These are phyloP conservation scores for Xylaria cubensis DNA, from an alignment of 495 filamentous ascomycete species.

Conservation along the genomic window DNA sequence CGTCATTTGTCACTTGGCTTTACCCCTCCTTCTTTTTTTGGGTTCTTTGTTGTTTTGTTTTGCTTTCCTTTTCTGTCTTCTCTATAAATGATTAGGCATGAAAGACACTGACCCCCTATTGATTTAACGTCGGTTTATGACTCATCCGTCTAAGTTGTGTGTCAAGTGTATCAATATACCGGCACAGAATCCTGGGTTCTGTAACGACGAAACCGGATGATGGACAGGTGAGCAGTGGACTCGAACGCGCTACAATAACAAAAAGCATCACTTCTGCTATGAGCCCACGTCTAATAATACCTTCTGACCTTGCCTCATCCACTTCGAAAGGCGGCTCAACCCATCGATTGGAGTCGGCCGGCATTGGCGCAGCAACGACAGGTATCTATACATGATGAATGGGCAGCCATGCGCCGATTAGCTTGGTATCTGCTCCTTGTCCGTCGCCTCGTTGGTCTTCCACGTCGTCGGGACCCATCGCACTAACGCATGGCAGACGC, in stretches of 20 bases:
- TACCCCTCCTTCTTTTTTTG: slow-evolving; percentile 24
- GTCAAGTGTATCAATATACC: background rate
- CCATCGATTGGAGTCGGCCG: slow-evolving; percentile 9
- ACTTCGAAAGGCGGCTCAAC: slow-evolving; percentile 16
- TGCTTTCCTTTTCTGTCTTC: background rate
- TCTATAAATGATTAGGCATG: too few relatives aligned
- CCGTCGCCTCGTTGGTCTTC: slow-evolving; percentile 32
- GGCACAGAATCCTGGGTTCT: background rate
- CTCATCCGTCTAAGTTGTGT: background rate
- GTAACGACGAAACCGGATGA: background rate
- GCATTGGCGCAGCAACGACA: slow-evolving; percentile 17
- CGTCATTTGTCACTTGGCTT: slow-evolving; percentile 4
- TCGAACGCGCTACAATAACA: background rate
- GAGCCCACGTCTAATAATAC: background rate
- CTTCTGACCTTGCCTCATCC: slow-evolving; percentile 24
- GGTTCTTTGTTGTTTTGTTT: background rate
- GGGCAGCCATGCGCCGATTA: slow-evolving; percentile 44
- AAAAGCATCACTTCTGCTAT: background rate
- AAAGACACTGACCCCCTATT: too few relatives aligned
- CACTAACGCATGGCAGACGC: slow-evolving; percentile 40
- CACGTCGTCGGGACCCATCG: slow-evolving; percentile 41
- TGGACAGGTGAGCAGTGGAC: background rate
- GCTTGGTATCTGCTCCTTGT: slow-evolving; percentile 37
- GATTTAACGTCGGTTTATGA: slow-evolving; percentile 19
- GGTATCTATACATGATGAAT: slow-evolving; percentile 42